Base-by-base conservation (phyloP, 257 asterid genomes). In the Fraxinus pennsylvanica region DNA sequence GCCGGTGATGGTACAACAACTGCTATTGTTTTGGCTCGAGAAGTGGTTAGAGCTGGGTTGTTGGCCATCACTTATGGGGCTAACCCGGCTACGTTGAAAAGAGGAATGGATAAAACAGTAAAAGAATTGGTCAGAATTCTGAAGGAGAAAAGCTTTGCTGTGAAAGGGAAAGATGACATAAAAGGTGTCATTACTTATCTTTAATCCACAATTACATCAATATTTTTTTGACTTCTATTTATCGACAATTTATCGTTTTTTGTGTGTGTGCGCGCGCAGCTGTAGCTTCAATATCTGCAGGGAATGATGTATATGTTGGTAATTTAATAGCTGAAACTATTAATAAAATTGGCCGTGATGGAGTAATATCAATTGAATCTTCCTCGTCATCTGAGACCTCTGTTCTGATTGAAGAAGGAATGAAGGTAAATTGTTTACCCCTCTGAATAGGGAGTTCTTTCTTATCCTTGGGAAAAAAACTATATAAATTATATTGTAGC, bases 1-100 rank as follows among this genome's bases (percentile, higher is more conserved):
- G 97, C 96, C 54, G 97, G 99, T 74, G 98, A 96, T 67, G 98
- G 99, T 45, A 93, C 97, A 19, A 96, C 99, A 73, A 93, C 98
- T 78, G 97, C 99, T 13, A 88, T 96, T 79, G 82, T 95, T 75
- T 85, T 96, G 92, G 92, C 98, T 74, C 94, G 98, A 77, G 99
- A 89, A 86, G 90, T 93, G 93, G 86, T 96, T 82, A 82, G 78
- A 86, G 83, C 79, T 66, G 99, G 99, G 54, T 65, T 93, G 79
- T 82, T 93, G 85, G 95, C 97, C 67, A 85, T 92, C 78, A 80
- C 97, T 72, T 86, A 88, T 88, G 99, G 99, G 77, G 99, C 96
- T 71, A 93, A 90, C 73, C 98, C 99, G 25, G 90, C 89, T 54
- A 82, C 92, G 30, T 79, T 96, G 77, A 89, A 90, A 84, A 93